Evolutionary conservation across 2,329 filamentous ascomycete species (phyloP), one percentile per base, ranked within the genome.

Genomic region (Balansia obtecta): DNA sequence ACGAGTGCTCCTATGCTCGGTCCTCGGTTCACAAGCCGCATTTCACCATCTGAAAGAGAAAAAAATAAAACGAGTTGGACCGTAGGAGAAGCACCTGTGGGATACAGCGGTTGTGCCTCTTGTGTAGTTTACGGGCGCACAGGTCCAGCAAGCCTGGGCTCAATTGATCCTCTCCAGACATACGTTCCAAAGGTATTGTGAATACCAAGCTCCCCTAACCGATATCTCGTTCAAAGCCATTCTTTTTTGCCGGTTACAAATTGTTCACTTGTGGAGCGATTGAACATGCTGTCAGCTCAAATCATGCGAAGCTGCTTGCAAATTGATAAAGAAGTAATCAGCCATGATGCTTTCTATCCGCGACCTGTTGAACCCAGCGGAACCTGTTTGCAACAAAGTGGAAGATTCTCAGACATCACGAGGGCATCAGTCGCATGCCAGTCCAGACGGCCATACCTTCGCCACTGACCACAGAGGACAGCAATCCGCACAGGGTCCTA

Each of bases 291-390:
- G 42, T 15, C 47, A 8, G 15, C 37, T 10, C 13, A 32, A 30
- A 32, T 20, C 20, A 12, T 42, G 16, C 37, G 41, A 44, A 44
- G 48, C 37, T 16, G 33, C 30, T 40, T n/a, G 18, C 30, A 50
- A 32, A 32, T 12, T 10, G 42, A 45, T 10, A 38, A 40, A 15
- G 12, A 38, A 40, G 11, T 9, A 32, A 32, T 20, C 18, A 22
- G 22, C 18, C 43, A 37, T 22, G 27, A 50, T 50, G 48, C 42
- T 50, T 27, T 51, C 45, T 12, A 47, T 51, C 30, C 30, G 18
- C n/a, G 45, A 47, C 16, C n/a, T 51, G 20, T 34, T 51, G 33
- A 51, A 51, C 30, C 45, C 50, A 20, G 12, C 39, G n/a, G 41
- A 45, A n/a, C 22, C 41, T n/a, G 20, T 3, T 5, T n/a, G 3